Evolutionary conservation across 1,284 basidiomycete genomes (phyloP), one percentile per base, ranked within the genome.

Genomic region (Ganoderma lingzhi): DNA sequence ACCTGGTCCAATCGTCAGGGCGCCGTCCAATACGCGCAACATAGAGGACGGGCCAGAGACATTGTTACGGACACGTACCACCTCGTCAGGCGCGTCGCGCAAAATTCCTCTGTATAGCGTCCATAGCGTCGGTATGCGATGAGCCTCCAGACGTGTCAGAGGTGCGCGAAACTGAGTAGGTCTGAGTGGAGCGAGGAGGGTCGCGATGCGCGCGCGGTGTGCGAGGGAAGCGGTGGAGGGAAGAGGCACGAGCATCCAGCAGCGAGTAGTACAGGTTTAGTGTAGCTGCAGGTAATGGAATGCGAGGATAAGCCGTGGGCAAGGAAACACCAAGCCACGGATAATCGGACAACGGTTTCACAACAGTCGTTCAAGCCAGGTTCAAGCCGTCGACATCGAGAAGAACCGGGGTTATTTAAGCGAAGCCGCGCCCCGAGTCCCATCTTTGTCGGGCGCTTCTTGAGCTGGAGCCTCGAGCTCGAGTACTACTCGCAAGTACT

Each of bases 81-180:
- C 82, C 37, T 86, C 83, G 30, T 83, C 82, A 0, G 87, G 86
- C 8, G 91, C 84, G 64, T 85, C 78, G 39, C 84, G 83, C 58
- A 94, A 77, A 6, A 96, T 82, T 8, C 88, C 87, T 32, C 94
- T 85, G 78, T 96, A 96, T 10, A 96, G 81, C 0, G 84, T 78
- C 89, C 90, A 90, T 77, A 92, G 79, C 0, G 93, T 95, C 2
- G 95, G 94, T 39, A 90, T 80, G 35, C 90, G 88, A 78, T 97
- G 96, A 0, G 88, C 88, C 0, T 84, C 82, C 53, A 96, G 89
- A 62, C 86, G 78, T 76, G 86, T 95, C 78, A 96, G 95, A 6
- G 93, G 89, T 3, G 87, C 84, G 17, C 84, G 82, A 9, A 91
- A 87, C n/a, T 87, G 84, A 2, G 88, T 81, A 39, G 88, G 86